Evolutionary conservation across 2,329 filamentous ascomycete species (phyloP).

Genomic region (Ramularia endophylla): DNA sequence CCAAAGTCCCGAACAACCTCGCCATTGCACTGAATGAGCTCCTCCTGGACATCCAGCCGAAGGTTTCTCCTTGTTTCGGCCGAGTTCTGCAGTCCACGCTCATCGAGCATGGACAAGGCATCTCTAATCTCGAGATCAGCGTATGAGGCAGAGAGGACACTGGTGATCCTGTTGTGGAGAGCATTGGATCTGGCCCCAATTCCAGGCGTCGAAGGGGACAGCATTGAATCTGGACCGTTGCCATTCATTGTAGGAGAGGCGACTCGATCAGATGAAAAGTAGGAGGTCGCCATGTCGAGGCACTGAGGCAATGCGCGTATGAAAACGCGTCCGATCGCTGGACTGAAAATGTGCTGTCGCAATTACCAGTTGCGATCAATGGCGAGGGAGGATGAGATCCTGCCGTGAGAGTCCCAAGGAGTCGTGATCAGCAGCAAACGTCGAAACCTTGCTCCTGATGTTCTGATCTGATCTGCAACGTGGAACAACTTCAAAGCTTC

Average conservation of each 20-base stretch:
- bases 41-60: slow-evolving; percentile 77
- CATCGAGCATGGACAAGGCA: slow-evolving; percentile 71
- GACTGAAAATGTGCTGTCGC: too few species aligned
- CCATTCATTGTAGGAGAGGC: slow-evolving; percentile 14
- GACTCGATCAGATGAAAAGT: slow-evolving; percentile 18
- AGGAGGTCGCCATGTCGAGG: slow-evolving; percentile 22
- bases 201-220: slow-evolving; percentile 18
- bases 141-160: slow-evolving; percentile 85
- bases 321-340: not conserved
- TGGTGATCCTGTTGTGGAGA: slow-evolving; percentile 73
- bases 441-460: too few species aligned
- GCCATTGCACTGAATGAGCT: slow-evolving; percentile 89
- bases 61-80: slow-evolving; percentile 72
- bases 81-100: slow-evolving; percentile 64
- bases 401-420: too few species aligned
- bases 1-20: slow-evolving; percentile 85
- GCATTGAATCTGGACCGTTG: not conserved
- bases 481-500: too few species aligned
- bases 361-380: too few species aligned
- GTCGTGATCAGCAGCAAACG: too few species aligned
- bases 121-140: slow-evolving; percentile 88
- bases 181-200: slow-evolving; percentile 50
- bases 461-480: too few species aligned
- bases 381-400: too few species aligned
- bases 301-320: not conserved